These are phyloP conservation scores for Psilocybe tampanensis DNA, from an alignment of 768 basidiomycete species.

Conservation along the genomic window DNA sequence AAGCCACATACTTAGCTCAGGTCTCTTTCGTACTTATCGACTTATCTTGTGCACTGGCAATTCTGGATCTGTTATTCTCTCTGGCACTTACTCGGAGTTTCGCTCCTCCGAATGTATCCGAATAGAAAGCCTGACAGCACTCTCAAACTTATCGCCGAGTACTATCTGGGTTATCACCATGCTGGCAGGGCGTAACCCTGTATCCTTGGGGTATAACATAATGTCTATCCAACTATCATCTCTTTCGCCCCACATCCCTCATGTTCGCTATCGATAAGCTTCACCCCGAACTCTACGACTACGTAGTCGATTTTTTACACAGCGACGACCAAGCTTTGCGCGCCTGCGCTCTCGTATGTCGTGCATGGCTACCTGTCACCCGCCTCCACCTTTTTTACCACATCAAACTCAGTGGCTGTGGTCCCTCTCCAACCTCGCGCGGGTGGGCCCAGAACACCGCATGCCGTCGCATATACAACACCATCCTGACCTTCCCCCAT, in stretches of 20 bases:
- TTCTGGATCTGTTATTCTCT: not conserved
- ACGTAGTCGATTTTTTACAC: conserved; percentile 31
- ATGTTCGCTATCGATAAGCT: conserved; percentile 15
- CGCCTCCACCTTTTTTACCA: conserved; percentile 26
- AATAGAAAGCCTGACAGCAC: not conserved
- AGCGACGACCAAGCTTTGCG: conserved; percentile 23
- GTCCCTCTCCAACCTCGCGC: conserved; percentile 7
- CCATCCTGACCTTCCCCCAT: conserved; percentile 21
- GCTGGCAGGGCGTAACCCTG: conserved; percentile 11
- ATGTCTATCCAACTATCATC: not conserved
- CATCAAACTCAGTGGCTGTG: conserved; percentile 19
- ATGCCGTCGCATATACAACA: conserved; percentile 21
- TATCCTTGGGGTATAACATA: not conserved
- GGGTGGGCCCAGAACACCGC: conserved; percentile 20
- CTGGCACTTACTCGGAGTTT: conserved; percentile 6
- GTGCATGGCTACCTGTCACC: conserved; percentile 26
- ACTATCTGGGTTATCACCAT: conserved; percentile 16
- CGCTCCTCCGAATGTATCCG: not conserved
- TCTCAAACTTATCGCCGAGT: not conserved
- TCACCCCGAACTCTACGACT: conserved; percentile 25
- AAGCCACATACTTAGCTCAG: not conserved
- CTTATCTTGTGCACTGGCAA: too few relatives aligned
- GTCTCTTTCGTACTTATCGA: not conserved
- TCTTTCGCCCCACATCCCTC: conserved; percentile 1
- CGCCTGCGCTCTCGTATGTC: conserved; percentile 27